A percentile compares a stretch with the other conserved stretches of the same genome.
Evolutionary conservation across 495 filamentous ascomycete genomes (phyloP).

Genomic region (Bathelium albidoporum): DNA sequence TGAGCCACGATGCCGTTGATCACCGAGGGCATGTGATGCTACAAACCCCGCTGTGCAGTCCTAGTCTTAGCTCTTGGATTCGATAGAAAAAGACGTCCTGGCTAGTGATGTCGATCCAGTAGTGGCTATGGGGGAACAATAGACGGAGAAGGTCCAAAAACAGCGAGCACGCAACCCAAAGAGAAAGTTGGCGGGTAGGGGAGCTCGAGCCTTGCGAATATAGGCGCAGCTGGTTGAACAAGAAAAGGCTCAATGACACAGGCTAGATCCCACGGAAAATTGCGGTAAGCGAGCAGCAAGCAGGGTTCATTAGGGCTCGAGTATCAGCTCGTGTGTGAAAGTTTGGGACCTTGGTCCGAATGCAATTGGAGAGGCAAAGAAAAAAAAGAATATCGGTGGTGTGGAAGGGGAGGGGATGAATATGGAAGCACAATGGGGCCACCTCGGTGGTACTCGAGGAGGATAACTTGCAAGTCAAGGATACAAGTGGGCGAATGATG

Average conservation of each 20-base stretch:
- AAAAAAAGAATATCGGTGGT: neutral
- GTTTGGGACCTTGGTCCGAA: neutral
- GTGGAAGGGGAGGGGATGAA: neutral
- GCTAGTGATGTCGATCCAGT: neutral
- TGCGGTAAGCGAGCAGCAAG: neutral
- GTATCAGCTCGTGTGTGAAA: neutral
- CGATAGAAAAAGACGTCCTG: neutral
- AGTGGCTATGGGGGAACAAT: neutral
- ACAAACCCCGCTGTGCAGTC: neutral
- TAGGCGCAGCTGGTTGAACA: neutral
- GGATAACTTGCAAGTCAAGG: neutral
- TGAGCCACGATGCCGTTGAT: neutral
- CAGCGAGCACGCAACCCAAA: neutral
- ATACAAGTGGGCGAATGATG: neutral
- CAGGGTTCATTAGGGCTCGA: neutral
- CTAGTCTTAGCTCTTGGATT: neutral
- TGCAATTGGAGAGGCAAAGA: neutral
- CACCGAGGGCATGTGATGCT: constrained; percentile 5
- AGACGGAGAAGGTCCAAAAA: neutral
- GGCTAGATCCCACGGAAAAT: neutral
- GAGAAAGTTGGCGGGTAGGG: neutral
- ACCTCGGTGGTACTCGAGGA: neutral
- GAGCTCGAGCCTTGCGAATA: neutral
- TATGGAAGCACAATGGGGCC: neutral
- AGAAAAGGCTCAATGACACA: neutral